Evolutionary conservation across 495 filamentous ascomycete genomes (phyloP).

Genomic region (Aspergillus cristatus): DNA sequence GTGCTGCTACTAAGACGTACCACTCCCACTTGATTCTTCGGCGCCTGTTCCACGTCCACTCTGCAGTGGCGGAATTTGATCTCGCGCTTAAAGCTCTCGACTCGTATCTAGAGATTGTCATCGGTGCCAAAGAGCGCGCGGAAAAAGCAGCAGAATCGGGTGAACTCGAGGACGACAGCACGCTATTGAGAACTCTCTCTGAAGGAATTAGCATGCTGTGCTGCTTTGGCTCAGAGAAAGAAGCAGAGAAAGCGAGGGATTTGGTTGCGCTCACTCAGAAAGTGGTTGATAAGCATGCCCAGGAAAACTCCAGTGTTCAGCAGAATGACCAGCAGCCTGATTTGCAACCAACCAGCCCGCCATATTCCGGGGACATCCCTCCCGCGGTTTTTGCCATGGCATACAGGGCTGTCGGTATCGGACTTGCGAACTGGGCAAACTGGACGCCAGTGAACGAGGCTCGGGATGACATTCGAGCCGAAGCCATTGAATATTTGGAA

Average conservation of each 20-base stretch:
- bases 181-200: constrained; percentile 62
- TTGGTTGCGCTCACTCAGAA: constrained; percentile 56
- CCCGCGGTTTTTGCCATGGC: constrained; percentile 51
- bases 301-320: constrained; percentile 26
- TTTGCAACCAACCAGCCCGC: constrained; percentile 2
- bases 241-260: constrained; percentile 66
- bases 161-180: constrained; percentile 68
- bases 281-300: constrained; percentile 45
- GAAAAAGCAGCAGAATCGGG: constrained; percentile 70
- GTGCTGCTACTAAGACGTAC: constrained; percentile 83
- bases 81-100: constrained; percentile 79
- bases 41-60: constrained; percentile 81
- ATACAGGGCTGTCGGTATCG: constrained; percentile 74
- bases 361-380: constrained; percentile 32
- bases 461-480: constrained; percentile 57
- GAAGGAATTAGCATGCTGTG: constrained; percentile 75
- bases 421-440: constrained; percentile 76
- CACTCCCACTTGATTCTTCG: constrained; percentile 83
- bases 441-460: constrained; percentile 63
- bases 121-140: constrained; percentile 67
- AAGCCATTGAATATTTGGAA: constrained; percentile 64
- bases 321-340: constrained; percentile 16
- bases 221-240: constrained; percentile 61
- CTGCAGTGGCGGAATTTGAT: constrained; percentile 76
- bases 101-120: constrained; percentile 80